Percentiles rank a stretch among this genome's conserved stretches.
These are phyloP conservation scores for Cyclotella kingstonii DNA, from an alignment of 108 stramenopile genomes.

Conservation along the genomic window DNA sequence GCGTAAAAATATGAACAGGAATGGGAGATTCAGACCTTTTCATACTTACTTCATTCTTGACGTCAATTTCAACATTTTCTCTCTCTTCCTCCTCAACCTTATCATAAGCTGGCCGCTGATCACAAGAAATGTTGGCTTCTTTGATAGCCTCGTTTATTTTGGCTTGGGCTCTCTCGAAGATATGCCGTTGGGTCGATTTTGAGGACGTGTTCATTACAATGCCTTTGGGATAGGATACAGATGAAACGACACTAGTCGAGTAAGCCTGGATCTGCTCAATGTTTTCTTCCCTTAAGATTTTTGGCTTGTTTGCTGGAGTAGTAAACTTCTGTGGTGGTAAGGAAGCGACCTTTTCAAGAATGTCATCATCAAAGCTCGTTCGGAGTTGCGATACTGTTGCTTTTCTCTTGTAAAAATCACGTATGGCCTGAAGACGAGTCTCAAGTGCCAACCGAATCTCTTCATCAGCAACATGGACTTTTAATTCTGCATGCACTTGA, in stretches of 20 bases:
- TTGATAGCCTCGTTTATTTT: constrained; percentile 28
- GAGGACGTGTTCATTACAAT: background rate
- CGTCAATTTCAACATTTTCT: constrained; percentile 8
- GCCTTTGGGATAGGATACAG: constrained; percentile 2
- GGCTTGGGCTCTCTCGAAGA: constrained; percentile 27
- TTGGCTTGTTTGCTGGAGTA: constrained; percentile 1
- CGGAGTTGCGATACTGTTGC: constrained; percentile 15
- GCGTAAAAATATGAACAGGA: constrained; percentile 15
- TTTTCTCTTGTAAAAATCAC: constrained; percentile 34
- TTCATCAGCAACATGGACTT: constrained; percentile 41
- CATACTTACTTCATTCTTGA: background rate
- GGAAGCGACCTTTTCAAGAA: constrained; percentile 3
- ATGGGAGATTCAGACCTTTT: background rate
- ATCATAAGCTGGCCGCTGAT: background rate
- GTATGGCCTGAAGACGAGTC: constrained; percentile 25
- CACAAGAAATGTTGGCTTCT: constrained; percentile 6
- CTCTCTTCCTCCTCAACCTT: constrained; percentile 4
- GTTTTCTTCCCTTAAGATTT: background rate
- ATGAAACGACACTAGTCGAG: background rate
- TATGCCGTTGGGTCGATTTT: constrained; percentile 11
- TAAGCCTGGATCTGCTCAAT: background rate
- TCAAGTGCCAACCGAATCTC: constrained; percentile 32
- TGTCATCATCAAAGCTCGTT: constrained; percentile 1
- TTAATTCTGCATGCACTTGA: constrained; percentile 37
- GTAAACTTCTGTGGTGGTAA: background rate